phyloP scores from a whole-genome alignment of 345 rosid species.

The Raphanus raphanistrum region DNA sequence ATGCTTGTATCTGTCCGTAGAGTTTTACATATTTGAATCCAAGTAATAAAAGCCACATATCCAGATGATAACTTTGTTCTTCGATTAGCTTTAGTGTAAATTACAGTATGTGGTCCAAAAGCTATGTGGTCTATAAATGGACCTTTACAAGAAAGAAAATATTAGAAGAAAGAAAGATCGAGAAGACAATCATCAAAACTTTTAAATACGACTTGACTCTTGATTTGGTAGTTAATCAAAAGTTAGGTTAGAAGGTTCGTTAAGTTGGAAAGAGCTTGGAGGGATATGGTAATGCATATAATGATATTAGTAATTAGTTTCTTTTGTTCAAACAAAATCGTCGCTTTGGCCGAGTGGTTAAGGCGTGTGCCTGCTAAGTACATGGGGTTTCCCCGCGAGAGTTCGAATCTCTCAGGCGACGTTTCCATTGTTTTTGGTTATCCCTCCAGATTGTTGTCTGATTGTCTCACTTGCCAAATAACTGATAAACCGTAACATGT shows the following conservation, averaged over 20 bases:
- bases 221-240: too few relatives aligned
- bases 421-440: background rate
- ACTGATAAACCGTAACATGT: background rate
- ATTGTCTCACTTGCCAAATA: background rate
- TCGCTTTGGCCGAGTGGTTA: constrained; percentile 66
- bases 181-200: background rate
- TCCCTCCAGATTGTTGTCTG: background rate
- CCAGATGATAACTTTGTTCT: background rate
- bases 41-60: background rate
- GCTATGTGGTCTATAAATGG: background rate
- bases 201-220: too few relatives aligned
- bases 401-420: constrained; percentile 84
- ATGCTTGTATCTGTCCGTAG: background rate
- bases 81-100: background rate
- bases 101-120: background rate
- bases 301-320: too few relatives aligned
- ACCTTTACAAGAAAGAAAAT: background rate
- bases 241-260: background rate
- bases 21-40: background rate
- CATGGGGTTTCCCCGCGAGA: constrained; percentile 72
- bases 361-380: constrained; percentile 70
- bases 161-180: background rate
- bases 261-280: background rate
- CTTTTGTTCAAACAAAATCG: background rate
- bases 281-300: background rate